Evolutionary conservation across 2,329 filamentous ascomycete genomes (phyloP).

Genomic region (Alternaria brassicicola): DNA sequence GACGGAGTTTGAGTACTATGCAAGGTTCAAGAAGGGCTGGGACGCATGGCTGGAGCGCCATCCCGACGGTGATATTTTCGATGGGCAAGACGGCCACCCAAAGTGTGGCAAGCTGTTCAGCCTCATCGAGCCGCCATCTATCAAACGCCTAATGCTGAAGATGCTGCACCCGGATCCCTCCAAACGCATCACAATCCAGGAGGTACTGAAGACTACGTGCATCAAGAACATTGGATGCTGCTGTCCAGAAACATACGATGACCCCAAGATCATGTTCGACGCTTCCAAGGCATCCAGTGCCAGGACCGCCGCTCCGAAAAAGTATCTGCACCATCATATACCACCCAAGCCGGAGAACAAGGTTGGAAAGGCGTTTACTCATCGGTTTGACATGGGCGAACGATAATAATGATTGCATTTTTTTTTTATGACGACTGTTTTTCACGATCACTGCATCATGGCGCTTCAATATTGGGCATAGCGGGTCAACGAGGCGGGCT

Average conservation of each 20-base stretch:
- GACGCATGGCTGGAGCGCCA: slow-evolving; percentile 68
- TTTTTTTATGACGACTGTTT: slow-evolving; percentile 2
- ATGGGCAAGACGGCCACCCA: slow-evolving; percentile 66
- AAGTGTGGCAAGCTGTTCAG: slow-evolving; percentile 69
- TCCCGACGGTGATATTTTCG: slow-evolving; percentile 57
- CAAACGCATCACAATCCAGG: slow-evolving; percentile 71
- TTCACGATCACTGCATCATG: slow-evolving; percentile 3
- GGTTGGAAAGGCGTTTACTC: slow-evolving; percentile 42
- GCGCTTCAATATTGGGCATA: slow-evolving; percentile 1
- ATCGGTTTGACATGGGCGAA: slow-evolving; percentile 51
- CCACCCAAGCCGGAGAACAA: slow-evolving; percentile 50
- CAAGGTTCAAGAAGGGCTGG: slow-evolving; percentile 70
- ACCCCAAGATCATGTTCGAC: slow-evolving; percentile 66
- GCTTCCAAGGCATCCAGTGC: slow-evolving; percentile 53
- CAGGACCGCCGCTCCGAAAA: slow-evolving; percentile 49
- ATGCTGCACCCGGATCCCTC: slow-evolving; percentile 83
- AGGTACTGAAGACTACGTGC: slow-evolving; percentile 74
- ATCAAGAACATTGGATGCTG: slow-evolving; percentile 80
- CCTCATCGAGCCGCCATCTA: slow-evolving; percentile 66
- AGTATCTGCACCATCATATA: slow-evolving; percentile 52
- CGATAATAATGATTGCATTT: slow-evolving; percentile 23
- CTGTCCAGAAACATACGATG: slow-evolving; percentile 72
- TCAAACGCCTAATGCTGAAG: slow-evolving; percentile 73
- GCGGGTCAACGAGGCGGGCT: not conserved
- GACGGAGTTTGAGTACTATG: slow-evolving; percentile 62